These are phyloP conservation scores for Colletotrichum horii DNA, from an alignment of 2,329 filamentous ascomycete genomes.

Conservation along the genomic window DNA sequence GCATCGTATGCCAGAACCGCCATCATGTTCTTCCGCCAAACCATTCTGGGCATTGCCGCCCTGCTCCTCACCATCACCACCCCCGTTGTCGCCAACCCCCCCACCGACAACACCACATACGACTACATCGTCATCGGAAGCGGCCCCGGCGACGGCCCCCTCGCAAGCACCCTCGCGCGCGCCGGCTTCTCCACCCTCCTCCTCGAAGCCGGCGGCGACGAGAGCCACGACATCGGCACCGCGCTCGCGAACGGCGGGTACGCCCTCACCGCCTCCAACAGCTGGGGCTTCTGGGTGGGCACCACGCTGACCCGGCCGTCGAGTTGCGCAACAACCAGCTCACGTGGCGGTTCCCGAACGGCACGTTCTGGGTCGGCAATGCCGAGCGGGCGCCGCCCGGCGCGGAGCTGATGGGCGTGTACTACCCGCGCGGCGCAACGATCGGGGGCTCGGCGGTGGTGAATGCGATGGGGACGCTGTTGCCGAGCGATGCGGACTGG, in stretches of 20 bases:
- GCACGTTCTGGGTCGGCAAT: conserved; percentile 31
- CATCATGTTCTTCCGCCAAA: not conserved
- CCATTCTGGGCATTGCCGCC: not conserved
- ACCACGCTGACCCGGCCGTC: not conserved
- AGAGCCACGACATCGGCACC: not conserved
- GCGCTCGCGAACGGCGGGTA: not conserved
- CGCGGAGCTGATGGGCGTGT: conserved; percentile 44
- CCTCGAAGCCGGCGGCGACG: conserved; percentile 58
- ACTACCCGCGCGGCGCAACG: conserved; percentile 51
- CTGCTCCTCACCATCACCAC: not conserved
- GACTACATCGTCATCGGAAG: conserved; percentile 65
- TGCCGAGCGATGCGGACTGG: conserved; percentile 65
- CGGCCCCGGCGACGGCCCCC: conserved; percentile 58
- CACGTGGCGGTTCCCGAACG: conserved; percentile 39
- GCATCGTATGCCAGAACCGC: not conserved
- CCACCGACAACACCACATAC: conserved; percentile 33
- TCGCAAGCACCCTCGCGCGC: conserved; percentile 58
- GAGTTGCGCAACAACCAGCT: conserved; percentile 33
- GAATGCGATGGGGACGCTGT: conserved; percentile 63
- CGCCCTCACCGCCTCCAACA: conserved; percentile 19
- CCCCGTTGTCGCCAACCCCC: not conserved
- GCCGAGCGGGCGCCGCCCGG: conserved; percentile 33
- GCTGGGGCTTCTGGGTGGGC: conserved; percentile 11
- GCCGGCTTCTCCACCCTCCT: conserved; percentile 60
- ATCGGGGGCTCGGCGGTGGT: conserved; percentile 60